Evolutionary conservation across 2,329 filamentous ascomycete species (phyloP), one percentile per base, ranked within the genome.

Genomic region (Fusarium mexicanum): DNA sequence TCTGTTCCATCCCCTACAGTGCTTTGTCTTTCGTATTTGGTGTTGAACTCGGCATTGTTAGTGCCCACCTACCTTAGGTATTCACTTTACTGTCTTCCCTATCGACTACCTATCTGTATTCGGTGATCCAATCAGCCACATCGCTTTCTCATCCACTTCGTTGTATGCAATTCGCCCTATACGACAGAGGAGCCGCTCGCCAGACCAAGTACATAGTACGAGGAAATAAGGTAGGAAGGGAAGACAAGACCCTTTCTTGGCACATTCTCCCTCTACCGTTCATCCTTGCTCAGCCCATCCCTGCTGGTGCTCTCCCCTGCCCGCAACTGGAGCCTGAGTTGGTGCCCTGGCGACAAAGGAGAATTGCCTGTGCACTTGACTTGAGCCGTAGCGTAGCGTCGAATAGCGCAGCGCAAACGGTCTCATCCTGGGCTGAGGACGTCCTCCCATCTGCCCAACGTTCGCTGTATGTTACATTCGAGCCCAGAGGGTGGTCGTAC

Each of bases 311-410:
- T 33, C 57, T 65, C 71, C 75, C 76, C 76, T 76, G 72, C 69
- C 64, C 59, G 50, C 61, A 64, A 72, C 70, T 72, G 74, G 75
- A 73, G 74, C 74, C 73, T 65, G 57, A 64, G 47, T 62, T 64
- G 63, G 71, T 68, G 71, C 69, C 73, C 72, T 75, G 72, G 63
- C 69, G 73, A 76, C 73, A 77, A 77, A 77, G 75, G 67, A 64
- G 74, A 74, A 67, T 46, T 40, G 67, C 65, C 51, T 69, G 67
- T 69, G 65, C 67, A 64, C 44, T 69, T 33, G 59, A 53, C 40
- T 63, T 29, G 40, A 65, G 57, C 35, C 46, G 65, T 51, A 67
- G 51, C 54, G 50, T 40, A 44, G 46, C 67, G 22, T 53, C 20
- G 31, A 53, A 35, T 24, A 26, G 31, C 50, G 50, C 50, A 53